Conservation (phyloP, 768 basidiomycete species). For the Asterophora lycoperdoides region DNA sequence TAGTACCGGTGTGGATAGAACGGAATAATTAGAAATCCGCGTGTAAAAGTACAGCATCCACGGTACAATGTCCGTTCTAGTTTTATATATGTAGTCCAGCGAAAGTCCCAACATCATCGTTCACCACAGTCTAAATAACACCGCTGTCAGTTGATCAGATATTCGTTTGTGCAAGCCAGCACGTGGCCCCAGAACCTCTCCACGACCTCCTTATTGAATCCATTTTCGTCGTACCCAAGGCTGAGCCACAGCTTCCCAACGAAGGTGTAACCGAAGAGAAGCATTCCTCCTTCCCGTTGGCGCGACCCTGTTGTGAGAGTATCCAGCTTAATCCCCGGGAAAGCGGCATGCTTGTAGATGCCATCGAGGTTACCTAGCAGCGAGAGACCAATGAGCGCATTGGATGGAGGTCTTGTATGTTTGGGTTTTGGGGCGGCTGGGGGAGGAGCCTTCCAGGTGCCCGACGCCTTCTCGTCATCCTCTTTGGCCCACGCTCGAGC, state of each 20-base stretch:
- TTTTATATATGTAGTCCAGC: too few relatives aligned
- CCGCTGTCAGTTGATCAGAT: slow-evolving; percentile 32
- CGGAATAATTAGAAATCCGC: too few relatives aligned
- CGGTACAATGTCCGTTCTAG: too few relatives aligned
- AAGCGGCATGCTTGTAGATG: slow-evolving; percentile 67
- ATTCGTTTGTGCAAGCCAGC: slow-evolving; percentile 50
- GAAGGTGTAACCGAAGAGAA: slow-evolving; percentile 80
- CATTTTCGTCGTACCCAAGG: slow-evolving; percentile 76
- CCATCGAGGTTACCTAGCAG: slow-evolving; percentile 83
- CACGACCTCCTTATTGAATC: slow-evolving; percentile 59
- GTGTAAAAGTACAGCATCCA: too few relatives aligned
- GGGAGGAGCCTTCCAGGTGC: slow-evolving; percentile 34
- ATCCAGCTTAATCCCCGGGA: slow-evolving; percentile 56
- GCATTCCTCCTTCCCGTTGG: slow-evolving; percentile 73
- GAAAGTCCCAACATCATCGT: not conserved
- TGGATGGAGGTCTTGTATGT: slow-evolving; percentile 38
- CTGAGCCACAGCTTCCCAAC: slow-evolving; percentile 74
- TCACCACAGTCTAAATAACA: not conserved
- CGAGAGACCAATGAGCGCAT: slow-evolving; percentile 72
- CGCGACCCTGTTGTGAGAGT: slow-evolving; percentile 80
- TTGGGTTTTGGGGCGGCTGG: slow-evolving; percentile 9
- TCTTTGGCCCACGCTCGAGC: slow-evolving; percentile 69
- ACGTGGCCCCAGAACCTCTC: slow-evolving; percentile 66
- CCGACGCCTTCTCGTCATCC: slow-evolving; percentile 61
- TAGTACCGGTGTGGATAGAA: too few relatives aligned